Evolutionary conservation across 305 asterid species (phyloP), one percentile per base, ranked within the genome.

Genomic region (Fraxinus platypoda): DNA sequence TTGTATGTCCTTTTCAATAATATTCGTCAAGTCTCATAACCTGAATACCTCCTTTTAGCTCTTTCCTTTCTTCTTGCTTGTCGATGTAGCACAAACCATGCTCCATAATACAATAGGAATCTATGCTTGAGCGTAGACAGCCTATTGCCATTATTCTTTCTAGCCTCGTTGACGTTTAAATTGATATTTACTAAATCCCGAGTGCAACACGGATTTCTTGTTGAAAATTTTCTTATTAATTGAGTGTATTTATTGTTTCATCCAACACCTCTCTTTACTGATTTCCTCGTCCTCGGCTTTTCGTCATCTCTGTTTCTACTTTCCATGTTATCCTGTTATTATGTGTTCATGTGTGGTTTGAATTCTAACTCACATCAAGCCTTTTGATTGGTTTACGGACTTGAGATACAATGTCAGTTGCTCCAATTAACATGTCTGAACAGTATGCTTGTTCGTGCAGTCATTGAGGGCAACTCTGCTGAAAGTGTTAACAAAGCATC

Each of bases 401-500:
- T 83, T 26, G 79, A 21, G 66, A 77, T 46, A 68, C 72, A 75
- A 71, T 49, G 74, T 64, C 54, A 54, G 23, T 84, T 76, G 64
- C 19, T 28, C 43, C n/a, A 64, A 57, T 71, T 54, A 54, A 33
- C 79, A 77, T 77, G 79, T 31, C 76, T 77, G 83, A 80, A 76
- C 25, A 80, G 54, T 82, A 52, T 81, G 82, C 77, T 74, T 79
- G 72, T 80, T 84, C 46, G 85, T 88, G 89, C 94, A 95, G 98
- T 84, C 82, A 88, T 94, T 76, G 93, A 95, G 90, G 97, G 99
- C 74, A 82, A 21, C 88, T 93, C 94, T 71, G 86, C 91, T 85
- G 97, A 92, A 89, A 89, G 90, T 89, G 91, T 95, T 71, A 78
- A 90, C 73, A 89, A 75, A 87, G 99, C 97, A 81, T 88, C 96